Percentiles rank a stretch among this genome's conserved stretches.
These are phyloP conservation scores for Avena sativa DNA, from an alignment of 176 grass and related monocot genomes.

Conservation along the genomic window DNA sequence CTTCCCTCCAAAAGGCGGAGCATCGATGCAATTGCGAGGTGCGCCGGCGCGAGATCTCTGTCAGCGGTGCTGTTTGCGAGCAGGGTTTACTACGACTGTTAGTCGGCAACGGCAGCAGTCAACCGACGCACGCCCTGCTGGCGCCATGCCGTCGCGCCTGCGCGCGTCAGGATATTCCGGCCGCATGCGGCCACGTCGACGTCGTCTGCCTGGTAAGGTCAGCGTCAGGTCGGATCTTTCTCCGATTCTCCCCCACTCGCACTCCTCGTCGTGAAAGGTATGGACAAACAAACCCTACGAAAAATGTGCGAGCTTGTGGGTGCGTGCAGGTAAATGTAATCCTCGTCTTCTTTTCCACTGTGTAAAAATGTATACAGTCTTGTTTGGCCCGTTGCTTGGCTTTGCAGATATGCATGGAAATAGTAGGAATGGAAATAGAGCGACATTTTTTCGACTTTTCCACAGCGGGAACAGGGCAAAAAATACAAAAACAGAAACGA, in stretches of 20 bases:
- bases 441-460: too few relatives aligned
- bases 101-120: background rate
- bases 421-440: too few relatives aligned
- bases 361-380: too few relatives aligned
- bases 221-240: slow-evolving; percentile 13
- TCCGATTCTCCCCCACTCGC: background rate
- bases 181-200: slow-evolving; percentile 1
- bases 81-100: background rate
- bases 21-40: background rate
- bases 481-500: too few relatives aligned
- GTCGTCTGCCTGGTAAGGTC: background rate
- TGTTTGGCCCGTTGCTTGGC: too few relatives aligned
- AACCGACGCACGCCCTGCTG: background rate
- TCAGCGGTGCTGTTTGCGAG: background rate
- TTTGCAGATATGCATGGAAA: too few relatives aligned
- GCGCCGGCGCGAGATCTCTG: background rate
- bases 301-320: too few relatives aligned
- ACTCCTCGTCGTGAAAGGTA: slow-evolving; percentile 1
- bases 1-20: background rate
- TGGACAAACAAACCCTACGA: too few relatives aligned
- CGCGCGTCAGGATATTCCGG: background rate
- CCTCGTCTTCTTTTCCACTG: too few relatives aligned
- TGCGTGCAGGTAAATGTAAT: too few relatives aligned
- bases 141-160: slow-evolving; percentile 21
- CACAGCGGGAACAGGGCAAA: too few relatives aligned